phyloP scores from a whole-genome alignment of 805 yeast species.

The Torulaspora franciscae region DNA sequence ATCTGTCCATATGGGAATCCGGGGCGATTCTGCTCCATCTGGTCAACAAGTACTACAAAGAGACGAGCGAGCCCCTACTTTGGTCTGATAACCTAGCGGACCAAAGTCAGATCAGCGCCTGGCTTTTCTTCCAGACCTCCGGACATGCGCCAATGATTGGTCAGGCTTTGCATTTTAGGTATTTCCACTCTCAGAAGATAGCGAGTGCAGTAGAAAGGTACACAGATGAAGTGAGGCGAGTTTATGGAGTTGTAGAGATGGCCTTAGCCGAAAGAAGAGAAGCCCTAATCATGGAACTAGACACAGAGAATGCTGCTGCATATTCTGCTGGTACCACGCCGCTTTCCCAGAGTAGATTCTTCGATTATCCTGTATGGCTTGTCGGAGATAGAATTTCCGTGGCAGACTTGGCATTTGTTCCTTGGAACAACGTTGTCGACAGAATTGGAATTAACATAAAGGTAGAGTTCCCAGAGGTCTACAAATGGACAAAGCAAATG shows the following conservation, averaged over 20 bases:
- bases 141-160: conserved; percentile 99
- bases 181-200: conserved; percentile 80
- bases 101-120: conserved; percentile 77
- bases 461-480: conserved; percentile 89
- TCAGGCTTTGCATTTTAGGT: conserved; percentile 89
- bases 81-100: conserved; percentile 77
- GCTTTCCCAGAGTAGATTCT: conserved; percentile 73
- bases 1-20: conserved; percentile 87
- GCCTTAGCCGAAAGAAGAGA: conserved; percentile 90
- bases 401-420: conserved; percentile 89
- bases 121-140: conserved; percentile 93
- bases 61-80: conserved; percentile 57
- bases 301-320: conserved; percentile 79
- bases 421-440: conserved; percentile 96
- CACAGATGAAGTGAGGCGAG: conserved; percentile 87
- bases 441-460: conserved; percentile 84
- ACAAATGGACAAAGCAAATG: conserved; percentile 93
- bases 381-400: conserved; percentile 80
- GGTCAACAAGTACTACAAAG: conserved; percentile 61
- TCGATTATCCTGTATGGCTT: conserved; percentile 92
- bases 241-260: conserved; percentile 92
- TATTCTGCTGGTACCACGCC: conserved; percentile 88
- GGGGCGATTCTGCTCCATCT: conserved; percentile 86
- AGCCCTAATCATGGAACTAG: conserved; percentile 82
- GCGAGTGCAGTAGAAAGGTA: conserved; percentile 88